Evolutionary conservation across 192 early-diverging fungal genomes (phyloP).

Genomic region (Chytriomyces sp.): DNA sequence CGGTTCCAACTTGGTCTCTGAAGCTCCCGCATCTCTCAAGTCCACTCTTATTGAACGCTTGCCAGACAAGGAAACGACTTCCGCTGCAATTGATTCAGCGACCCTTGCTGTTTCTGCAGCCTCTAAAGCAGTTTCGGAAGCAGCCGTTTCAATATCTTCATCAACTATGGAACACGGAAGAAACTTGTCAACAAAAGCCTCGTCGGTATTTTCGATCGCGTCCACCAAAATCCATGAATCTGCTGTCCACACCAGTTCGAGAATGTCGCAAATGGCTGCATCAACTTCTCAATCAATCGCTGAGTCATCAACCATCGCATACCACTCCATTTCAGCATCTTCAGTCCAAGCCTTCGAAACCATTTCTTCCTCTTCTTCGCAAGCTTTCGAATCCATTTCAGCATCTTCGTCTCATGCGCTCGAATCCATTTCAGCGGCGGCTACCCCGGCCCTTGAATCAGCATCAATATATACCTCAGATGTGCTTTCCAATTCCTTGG

Average conservation of each 20-base stretch:
- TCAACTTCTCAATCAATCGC: neutral
- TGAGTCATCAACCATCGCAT: neutral
- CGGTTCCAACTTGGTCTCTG: conserved; percentile 48
- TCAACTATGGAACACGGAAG: neutral
- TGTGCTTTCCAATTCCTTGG: neutral
- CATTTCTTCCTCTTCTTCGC: neutral
- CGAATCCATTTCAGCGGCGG: neutral
- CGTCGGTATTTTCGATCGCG: neutral
- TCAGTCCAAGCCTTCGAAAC: neutral
- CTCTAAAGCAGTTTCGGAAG: conserved; percentile 10
- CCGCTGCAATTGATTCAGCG: conserved; percentile 24
- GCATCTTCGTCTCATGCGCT: neutral
- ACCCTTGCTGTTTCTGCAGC: conserved; percentile 20
- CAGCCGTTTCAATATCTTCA: neutral
- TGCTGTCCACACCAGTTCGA: neutral
- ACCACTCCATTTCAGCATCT: neutral
- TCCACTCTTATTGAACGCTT: conserved; percentile 29
- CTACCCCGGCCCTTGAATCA: neutral
- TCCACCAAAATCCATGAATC: neutral
- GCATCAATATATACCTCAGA: neutral
- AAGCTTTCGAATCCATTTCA: neutral
- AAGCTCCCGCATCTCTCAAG: conserved; percentile 49
- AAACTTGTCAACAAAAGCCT: neutral
- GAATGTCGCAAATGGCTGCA: neutral
- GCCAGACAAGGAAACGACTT: conserved; percentile 17